Evolutionary conservation across 176 grass and related monocot genomes (phyloP).

Genomic region (Oryza coarctata): DNA sequence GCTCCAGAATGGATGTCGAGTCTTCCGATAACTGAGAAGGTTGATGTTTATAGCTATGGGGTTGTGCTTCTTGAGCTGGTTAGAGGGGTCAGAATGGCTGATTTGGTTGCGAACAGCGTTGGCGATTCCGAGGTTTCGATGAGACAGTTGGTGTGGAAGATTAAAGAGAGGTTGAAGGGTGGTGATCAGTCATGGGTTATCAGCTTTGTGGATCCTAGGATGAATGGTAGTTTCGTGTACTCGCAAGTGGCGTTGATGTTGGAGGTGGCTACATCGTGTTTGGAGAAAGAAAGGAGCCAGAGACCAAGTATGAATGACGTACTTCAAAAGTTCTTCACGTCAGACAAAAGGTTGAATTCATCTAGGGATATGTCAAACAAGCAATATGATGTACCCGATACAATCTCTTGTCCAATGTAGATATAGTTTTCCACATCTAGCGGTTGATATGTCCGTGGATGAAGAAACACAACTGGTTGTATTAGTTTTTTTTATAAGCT

Average conservation of each 20-base stretch:
- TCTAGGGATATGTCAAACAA: no score
- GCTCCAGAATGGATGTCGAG: slow-evolving; percentile 22
- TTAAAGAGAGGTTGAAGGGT: background rate
- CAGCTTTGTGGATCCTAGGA: slow-evolving; percentile 6
- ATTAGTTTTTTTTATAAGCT: no score
- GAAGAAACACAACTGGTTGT: no score
- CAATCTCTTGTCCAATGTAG: no score
- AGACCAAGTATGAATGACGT: background rate
- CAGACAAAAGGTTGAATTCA: background rate
- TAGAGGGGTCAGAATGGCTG: background rate
- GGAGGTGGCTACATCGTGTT: background rate
- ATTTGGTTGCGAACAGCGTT: background rate
- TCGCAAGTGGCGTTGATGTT: background rate
- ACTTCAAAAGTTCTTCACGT: background rate
- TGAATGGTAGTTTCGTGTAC: background rate
- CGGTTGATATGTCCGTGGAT: no score
- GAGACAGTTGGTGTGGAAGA: background rate
- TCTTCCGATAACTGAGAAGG: slow-evolving; percentile 23
- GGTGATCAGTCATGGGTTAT: background rate
- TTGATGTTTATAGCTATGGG: background rate
- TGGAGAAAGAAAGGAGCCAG: background rate
- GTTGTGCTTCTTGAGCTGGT: background rate
- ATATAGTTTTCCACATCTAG: no score
- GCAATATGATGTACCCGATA: no score
- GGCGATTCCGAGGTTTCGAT: background rate